These are phyloP conservation scores for Fistulina hepatica DNA, from an alignment of 1,284 basidiomycete genomes.

Conservation along the genomic window DNA sequence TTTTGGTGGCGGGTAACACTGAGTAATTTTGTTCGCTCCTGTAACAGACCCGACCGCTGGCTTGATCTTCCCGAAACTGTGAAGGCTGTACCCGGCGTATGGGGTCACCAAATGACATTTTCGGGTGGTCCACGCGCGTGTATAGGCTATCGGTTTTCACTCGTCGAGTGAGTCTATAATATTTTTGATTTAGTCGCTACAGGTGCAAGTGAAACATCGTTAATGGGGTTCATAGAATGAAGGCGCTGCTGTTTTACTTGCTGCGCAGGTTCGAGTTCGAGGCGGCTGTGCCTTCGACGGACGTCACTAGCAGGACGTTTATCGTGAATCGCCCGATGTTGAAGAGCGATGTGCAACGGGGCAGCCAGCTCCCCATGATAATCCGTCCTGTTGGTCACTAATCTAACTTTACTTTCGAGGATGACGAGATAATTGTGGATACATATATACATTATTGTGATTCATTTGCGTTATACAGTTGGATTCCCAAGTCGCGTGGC, in stretches of 20 bases:
- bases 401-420: too few relatives aligned
- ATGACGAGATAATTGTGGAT: too few relatives aligned
- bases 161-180: slow-evolving; percentile 10
- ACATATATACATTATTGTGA: too few relatives aligned
- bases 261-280: slow-evolving; percentile 46
- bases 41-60: slow-evolving; percentile 14
- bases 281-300: slow-evolving; percentile 33
- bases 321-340: slow-evolving; percentile 33
- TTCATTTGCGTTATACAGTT: too few relatives aligned
- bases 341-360: slow-evolving; percentile 23
- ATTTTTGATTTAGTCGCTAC: too few relatives aligned
- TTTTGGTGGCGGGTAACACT: too few relatives aligned
- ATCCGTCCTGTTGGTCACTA: slow-evolving; percentile 15
- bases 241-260: slow-evolving; percentile 46
- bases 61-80: slow-evolving; percentile 4
- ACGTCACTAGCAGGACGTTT: slow-evolving; percentile 28
- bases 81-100: slow-evolving; percentile 12
- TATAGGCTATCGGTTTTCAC: slow-evolving; percentile 14
- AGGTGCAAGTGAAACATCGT: too few relatives aligned
- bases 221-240: slow-evolving; percentile 44
- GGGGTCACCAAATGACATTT: slow-evolving; percentile 13
- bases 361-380: slow-evolving; percentile 25
- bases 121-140: slow-evolving; percentile 11
- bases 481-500: too few relatives aligned
- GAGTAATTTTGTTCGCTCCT: too few relatives aligned